These are phyloP conservation scores for Claviceps digitariae DNA, from an alignment of 2,329 filamentous ascomycete species.

Conservation along the genomic window DNA sequence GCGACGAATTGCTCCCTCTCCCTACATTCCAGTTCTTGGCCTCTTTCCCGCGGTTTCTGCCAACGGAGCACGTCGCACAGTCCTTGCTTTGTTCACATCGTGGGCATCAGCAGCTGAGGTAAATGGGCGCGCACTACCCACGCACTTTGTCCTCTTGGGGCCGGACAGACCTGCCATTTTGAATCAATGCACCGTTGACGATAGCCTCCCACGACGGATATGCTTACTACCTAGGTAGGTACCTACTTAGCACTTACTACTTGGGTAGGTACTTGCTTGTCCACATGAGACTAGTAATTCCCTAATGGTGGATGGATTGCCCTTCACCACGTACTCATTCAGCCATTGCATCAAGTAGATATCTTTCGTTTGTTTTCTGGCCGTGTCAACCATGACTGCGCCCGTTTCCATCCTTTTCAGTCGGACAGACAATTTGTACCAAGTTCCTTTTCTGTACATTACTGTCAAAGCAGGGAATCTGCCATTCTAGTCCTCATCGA, in stretches of 20 bases:
- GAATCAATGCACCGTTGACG: neutral
- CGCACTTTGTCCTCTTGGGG: neutral
- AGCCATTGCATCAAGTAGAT: neutral
- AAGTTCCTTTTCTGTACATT: neutral
- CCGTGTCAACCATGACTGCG: neutral
- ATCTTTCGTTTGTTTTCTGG: neutral
- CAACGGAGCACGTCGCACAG: neutral
- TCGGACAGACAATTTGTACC: neutral
- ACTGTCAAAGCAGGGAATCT: neutral
- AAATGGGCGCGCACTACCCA: neutral
- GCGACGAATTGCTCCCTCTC: neutral
- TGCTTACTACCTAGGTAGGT: neutral
- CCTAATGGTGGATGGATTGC: neutral
- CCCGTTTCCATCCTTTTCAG: neutral
- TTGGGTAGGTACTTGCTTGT: too few relatives aligned
- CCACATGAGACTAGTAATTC: neutral
- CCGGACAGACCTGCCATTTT: neutral
- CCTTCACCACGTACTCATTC: neutral
- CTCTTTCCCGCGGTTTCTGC: neutral
- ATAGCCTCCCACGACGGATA: neutral
- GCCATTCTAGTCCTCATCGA: slow-evolving; percentile 4
- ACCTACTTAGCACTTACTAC: too few relatives aligned
- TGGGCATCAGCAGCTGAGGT: neutral
- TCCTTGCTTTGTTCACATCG: neutral
- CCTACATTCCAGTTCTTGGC: slow-evolving; percentile 2